These are phyloP conservation scores for Dothideomycetes sp. DNA, from an alignment of 2,329 filamentous ascomycete species.

Conservation along the genomic window DNA sequence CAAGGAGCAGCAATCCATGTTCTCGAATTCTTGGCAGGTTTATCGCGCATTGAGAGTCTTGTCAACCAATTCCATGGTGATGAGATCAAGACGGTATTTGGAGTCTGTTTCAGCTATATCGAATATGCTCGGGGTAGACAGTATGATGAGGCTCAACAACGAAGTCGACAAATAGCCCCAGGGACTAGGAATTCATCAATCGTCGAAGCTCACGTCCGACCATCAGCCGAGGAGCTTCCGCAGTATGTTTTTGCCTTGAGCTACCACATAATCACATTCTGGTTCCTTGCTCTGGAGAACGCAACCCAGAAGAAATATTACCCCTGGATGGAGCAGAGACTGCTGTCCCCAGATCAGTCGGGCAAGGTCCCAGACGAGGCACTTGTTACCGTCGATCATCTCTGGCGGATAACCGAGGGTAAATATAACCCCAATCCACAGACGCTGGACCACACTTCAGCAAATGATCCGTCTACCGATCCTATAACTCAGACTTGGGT, in stretches of 20 bases:
- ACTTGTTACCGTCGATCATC: slow-evolving; percentile 86
- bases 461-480: slow-evolving; percentile 3
- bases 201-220: slow-evolving; percentile 1
- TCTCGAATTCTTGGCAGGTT: slow-evolving; percentile 82
- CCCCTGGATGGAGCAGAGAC: slow-evolving; percentile 33
- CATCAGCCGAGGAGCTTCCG: slow-evolving; percentile 62
- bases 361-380: slow-evolving; percentile 85
- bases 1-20: slow-evolving; percentile 88
- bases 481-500: slow-evolving; percentile 8
- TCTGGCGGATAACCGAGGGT: slow-evolving; percentile 63
- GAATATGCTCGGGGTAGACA: slow-evolving; percentile 67
- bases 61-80: slow-evolving; percentile 85
- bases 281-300: slow-evolving; percentile 86
- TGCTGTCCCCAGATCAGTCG: slow-evolving; percentile 52
- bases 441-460: not conserved
- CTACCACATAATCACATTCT: slow-evolving; percentile 92
- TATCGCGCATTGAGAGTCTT: slow-evolving; percentile 74
- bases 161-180: not conserved
- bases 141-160: slow-evolving; percentile 13
- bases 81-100: slow-evolving; percentile 89
- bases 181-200: slow-evolving; percentile 6
- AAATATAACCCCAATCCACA: slow-evolving; percentile 7
- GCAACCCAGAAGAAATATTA: slow-evolving; percentile 88
- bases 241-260: slow-evolving; percentile 91
- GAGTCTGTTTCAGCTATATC: slow-evolving; percentile 87